Conservation (phyloP, 352 stramenopile genomes). For the Globisporangium alternatum region DNA sequence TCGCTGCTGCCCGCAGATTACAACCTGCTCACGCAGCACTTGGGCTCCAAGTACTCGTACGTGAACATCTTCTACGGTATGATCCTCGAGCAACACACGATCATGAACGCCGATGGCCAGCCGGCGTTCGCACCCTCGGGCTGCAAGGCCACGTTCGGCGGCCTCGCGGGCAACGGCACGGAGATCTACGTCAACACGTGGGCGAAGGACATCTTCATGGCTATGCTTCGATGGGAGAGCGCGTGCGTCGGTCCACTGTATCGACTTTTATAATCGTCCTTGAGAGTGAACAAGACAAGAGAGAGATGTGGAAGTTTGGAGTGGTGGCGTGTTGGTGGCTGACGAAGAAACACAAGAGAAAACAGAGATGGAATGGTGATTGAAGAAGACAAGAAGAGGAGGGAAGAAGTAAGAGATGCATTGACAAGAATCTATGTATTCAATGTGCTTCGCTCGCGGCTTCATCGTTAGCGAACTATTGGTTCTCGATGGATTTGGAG, state of each 20-base stretch:
- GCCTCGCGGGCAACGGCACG: conserved; percentile 23
- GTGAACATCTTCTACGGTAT: conserved; percentile 25
- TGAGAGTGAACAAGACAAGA: neutral
- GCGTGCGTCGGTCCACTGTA: conserved; percentile 21
- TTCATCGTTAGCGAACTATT: no score
- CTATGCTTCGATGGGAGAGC: conserved; percentile 26
- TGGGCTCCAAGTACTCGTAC: conserved; percentile 21
- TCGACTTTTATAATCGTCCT: conserved; percentile 7
- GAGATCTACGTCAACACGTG: conserved; percentile 21
- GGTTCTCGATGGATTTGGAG: no score
- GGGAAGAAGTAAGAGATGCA: no score
- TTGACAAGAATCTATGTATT: no score
- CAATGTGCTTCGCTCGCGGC: no score
- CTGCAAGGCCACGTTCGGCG: conserved; percentile 24
- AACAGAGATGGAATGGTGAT: neutral
- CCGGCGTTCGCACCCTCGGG: neutral
- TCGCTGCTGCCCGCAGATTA: conserved; percentile 20
- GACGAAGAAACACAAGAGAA: neutral
- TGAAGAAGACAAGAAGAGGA: no score
- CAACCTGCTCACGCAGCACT: neutral
- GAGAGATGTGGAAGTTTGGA: neutral
- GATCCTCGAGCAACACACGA: conserved; percentile 16
- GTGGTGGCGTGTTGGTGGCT: no score
- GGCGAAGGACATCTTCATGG: conserved; percentile 22
- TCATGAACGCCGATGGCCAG: neutral